Base-by-base conservation (phyloP, 441 rosid species). In the Caryocar brasiliense region DNA sequence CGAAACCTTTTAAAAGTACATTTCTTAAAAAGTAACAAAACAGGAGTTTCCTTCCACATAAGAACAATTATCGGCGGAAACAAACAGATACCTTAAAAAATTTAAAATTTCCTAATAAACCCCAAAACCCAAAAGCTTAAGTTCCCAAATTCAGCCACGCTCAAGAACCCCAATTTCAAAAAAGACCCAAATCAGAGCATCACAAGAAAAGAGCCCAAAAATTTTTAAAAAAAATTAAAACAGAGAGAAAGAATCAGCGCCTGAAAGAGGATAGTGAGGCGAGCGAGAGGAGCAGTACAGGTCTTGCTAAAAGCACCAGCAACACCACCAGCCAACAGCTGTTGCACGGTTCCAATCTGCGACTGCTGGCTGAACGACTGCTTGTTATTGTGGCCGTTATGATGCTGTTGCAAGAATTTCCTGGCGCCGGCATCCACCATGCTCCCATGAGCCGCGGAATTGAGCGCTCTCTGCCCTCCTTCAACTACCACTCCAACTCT, bases 261-360 rank as follows among this genome's bases (percentile, higher is more conserved):
- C 95, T 89, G 94, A 64, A 89, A 82, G 21, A 89, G 70, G 61
- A 89, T 89, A 40, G 95, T 86, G 54, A 86, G 80, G 24, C 97
- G 94, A 59, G 87, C 85, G 0, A 89, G 83, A 65, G 97, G 97
- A 11, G 97, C 95, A 1, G 97, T 89, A 34, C 93, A 85, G 4
- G 97, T 89, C 69, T 89, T 85, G 76, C 88, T 70, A 42, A 89
- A 74, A 18, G 94, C 97, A 13, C 97, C 97, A 4, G 95, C 94
- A 43, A 86, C 51, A 38, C 97, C 97, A 25, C 97, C 97, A 3
- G 97, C 91, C 3, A 86, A 47, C 27, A 89, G 71, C 56, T 77
- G 82, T 24, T 67, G 75, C 2, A 81, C 39, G 6, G 81, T 65
- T 12, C 88, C 94, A 10, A 82, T 38, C 58, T 75, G 78, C 8